Evolutionary conservation across 257 asterid genomes (phyloP).

Genomic region (Capsicum chinense): DNA sequence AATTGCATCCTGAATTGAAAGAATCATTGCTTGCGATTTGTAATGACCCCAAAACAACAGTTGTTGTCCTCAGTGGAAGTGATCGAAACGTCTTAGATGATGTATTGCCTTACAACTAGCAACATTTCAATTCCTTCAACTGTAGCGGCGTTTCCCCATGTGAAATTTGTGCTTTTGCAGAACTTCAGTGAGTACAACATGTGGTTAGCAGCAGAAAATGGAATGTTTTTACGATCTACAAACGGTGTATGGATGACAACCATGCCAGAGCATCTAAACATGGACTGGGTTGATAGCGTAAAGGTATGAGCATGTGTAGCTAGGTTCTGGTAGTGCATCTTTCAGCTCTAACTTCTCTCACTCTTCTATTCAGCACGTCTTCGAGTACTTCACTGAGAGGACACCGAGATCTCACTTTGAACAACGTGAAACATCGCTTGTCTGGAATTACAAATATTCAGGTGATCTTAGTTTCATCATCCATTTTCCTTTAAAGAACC

Average conservation of each 20-base stretch:
- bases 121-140: conserved; percentile 17
- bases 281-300: conserved; percentile 97
- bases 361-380: conserved; percentile 72
- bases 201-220: conserved; percentile 99
- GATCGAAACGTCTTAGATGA: conserved; percentile 73
- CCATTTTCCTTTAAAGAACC: conserved; percentile 27
- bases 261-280: conserved; percentile 94
- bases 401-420: conserved; percentile 94
- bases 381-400: conserved; percentile 95
- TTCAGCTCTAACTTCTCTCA: conserved; percentile 33
- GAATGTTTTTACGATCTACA: conserved; percentile 92
- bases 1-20: conserved; percentile 83
- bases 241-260: conserved; percentile 96
- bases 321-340: conserved; percentile 29
- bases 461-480: conserved; percentile 49
- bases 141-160: conserved; percentile 10
- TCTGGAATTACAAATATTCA: conserved; percentile 96
- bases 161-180: conserved; percentile 55
- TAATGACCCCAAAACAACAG: conserved; percentile 79
- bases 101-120: conserved; percentile 45
- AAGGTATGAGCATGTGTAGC: conserved; percentile 52
- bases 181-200: conserved; percentile 80
- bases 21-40: conserved; percentile 69
- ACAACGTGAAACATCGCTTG: conserved; percentile 87
- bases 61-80: conserved; percentile 96